Percentiles rank a stretch among this genome's conserved stretches.
Evolutionary conservation across 441 rosid genomes (phyloP).

Genomic region (Pelargonium australe): DNA sequence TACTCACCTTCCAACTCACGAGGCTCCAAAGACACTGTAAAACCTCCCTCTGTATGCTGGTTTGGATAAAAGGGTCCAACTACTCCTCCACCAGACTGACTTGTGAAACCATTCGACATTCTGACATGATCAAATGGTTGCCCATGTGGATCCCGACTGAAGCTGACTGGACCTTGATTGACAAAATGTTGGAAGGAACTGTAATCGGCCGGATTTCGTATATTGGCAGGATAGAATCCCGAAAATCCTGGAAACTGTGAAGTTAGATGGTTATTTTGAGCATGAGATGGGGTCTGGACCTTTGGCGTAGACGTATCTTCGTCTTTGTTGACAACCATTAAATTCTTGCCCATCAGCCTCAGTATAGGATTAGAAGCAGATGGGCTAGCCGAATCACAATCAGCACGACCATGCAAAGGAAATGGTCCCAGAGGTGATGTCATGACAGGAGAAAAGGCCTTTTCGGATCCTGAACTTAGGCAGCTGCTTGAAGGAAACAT

Average conservation of each 20-base stretch:
- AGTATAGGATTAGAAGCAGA: constrained; percentile 69
- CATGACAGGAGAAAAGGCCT: constrained; percentile 9
- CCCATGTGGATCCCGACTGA: constrained; percentile 26
- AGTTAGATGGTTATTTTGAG: constrained; percentile 24
- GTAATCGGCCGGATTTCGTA: constrained; percentile 22
- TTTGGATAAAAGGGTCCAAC: constrained; percentile 26
- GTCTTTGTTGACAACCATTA: constrained; percentile 78
- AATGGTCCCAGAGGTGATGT: constrained; percentile 28
- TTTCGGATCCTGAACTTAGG: constrained; percentile 30
- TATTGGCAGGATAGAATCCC: constrained; percentile 22
- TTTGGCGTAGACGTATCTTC: constrained; percentile 39
- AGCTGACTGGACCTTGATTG: constrained; percentile 27
- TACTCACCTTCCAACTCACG: constrained; percentile 25
- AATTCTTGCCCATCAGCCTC: constrained; percentile 90
- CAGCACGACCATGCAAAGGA: constrained; percentile 37
- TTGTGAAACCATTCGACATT: constrained; percentile 23
- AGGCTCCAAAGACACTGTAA: constrained; percentile 25
- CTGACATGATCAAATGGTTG: constrained; percentile 25
- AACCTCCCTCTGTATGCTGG: constrained; percentile 22
- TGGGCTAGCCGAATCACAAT: constrained; percentile 43
- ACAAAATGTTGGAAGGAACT: constrained; percentile 22
- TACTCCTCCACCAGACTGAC: constrained; percentile 15
- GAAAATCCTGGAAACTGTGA: constrained; percentile 34
- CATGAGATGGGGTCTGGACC: constrained; percentile 27
- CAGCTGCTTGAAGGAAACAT: constrained; percentile 25